These are phyloP conservation scores for Solanum virginianum DNA, from an alignment of 257 asterid species.

Conservation along the genomic window DNA sequence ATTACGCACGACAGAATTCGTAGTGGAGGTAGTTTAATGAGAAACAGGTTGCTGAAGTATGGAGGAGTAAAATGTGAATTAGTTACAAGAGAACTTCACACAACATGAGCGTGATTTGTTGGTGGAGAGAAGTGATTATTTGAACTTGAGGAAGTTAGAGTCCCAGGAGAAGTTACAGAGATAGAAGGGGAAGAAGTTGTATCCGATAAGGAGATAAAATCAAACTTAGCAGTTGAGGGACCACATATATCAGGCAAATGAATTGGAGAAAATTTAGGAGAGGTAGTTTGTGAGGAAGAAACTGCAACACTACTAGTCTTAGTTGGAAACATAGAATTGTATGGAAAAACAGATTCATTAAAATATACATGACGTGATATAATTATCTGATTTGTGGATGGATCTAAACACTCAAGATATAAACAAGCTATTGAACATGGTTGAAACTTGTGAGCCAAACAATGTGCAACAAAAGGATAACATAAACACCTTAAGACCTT, in stretches of 20 bases:
- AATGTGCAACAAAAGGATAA: background rate
- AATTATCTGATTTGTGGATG: no score
- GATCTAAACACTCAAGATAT: no score
- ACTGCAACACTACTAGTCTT: background rate
- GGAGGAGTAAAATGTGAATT: no score
- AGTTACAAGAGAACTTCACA: background rate
- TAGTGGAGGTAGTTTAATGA: background rate
- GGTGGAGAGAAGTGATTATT: background rate
- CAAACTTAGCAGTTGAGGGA: background rate
- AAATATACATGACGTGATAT: no score
- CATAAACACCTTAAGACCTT: background rate
- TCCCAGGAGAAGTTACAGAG: background rate
- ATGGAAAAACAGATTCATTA: no score
- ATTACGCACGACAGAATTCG: background rate
- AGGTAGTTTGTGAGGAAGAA: background rate
- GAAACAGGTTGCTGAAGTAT: background rate
- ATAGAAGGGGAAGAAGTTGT: background rate
- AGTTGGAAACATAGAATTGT: background rate
- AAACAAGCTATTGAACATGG: no score
- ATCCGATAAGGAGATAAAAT: background rate
- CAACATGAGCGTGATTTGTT: background rate
- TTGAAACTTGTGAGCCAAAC: background rate
- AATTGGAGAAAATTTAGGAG: background rate
- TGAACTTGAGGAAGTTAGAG: background rate
- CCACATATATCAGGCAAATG: background rate